Base-by-base conservation (phyloP, 1,139 yeast genomes). In the Tardiomyces blankii region DNA sequence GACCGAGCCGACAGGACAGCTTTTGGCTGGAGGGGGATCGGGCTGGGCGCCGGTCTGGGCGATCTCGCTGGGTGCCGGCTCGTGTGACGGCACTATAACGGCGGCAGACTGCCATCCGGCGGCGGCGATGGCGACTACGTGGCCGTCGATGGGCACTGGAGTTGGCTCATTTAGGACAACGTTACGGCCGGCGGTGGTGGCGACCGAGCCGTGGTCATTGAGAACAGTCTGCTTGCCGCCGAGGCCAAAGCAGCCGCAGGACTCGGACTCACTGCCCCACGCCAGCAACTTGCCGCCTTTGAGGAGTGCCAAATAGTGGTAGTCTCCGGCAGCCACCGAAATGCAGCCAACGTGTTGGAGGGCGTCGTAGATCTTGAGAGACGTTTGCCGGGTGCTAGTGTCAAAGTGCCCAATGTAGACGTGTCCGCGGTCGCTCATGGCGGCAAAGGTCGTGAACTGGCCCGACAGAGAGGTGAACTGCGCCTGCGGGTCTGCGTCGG, bases 101-200 rank as follows among this genome's bases (percentile, higher is more conserved):
- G 80, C 91, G 40, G 80, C 79, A 0, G 87, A 77, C 48, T 83
- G 93, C 93, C 91, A 83, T 1, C 94, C 94, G n/a, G 80, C 77
- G 12, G 87, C 84, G 1, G 83, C 72, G 42, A 80, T 71, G 1
- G 77, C 75, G 14, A 74, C 51, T 57, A 69, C 74, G 12, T 70
- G 66, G 0, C 77, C 78, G 1, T 60, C 60, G 5, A 52, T 50
- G 4, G 60, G 56, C 18, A 79, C 69, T 35, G 56, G 58, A 0
- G 68, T 62, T 0, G 89, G 89, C 38, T 56, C 65, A 0, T 45
- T 45, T 0, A 78, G 75, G 16, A 66, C 61, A 43, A 67, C 42
- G 14, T n/a, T 18, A 11, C 13, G 28, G 3, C 18, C 33, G 18
- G 9, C 11, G 28, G 9, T 12, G 11, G 11, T 13, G 12, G 5